Base-by-base conservation (phyloP, 2,329 filamentous ascomycete species). In the Colletotrichum brevisporum region DNA sequence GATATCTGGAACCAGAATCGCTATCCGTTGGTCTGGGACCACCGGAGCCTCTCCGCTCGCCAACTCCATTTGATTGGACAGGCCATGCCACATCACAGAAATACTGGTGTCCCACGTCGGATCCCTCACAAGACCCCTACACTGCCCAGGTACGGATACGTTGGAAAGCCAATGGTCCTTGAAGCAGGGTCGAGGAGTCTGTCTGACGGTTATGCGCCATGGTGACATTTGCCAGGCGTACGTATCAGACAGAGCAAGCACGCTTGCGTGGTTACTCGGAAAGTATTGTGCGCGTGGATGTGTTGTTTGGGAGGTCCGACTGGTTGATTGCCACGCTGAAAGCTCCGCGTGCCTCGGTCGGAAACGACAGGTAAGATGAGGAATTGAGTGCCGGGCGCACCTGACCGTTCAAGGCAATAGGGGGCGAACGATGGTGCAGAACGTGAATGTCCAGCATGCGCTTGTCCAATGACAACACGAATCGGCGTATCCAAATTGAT, bases 21-120 rank as follows among this genome's bases (percentile, higher is more conserved):
- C 15, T 27, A 65, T 65, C 61, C 66, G 54, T 48, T 18, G 48
- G 24, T 50, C 54, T 65, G 61, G 54, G 61, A 58, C 27, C 41
- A 13, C n/a, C 61, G 61, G 66, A 65, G n/a, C 13, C 3, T 13
- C 24, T 59, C 66, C 61, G 27, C 21, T 4, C 12, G 31, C 4
- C 18, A 26, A 13, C 12, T 4, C 5, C 21, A 9, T 31, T 50
- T 41, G 58, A 64, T 68, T 52, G 24, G 26, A 57, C 27, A 31
- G 9, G 27, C 27, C 27, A 31, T 31, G 27, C 27, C 27, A 31
- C 27, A 31, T 31, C n/a, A n/a, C n/a, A n/a, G n/a, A n/a, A n/a
- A n/a, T n/a, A n/a, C n/a, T n/a, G n/a, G 27, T 6, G 27, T 9
- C 27, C 6, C 27, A 8, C 27, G 27, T 31, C 27, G 27, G 27